A percentile compares a stretch with the other conserved stretches of the same genome.
Evolutionary conservation across 257 asterid genomes (phyloP).

Genomic region (Handroanthus guayacan): DNA sequence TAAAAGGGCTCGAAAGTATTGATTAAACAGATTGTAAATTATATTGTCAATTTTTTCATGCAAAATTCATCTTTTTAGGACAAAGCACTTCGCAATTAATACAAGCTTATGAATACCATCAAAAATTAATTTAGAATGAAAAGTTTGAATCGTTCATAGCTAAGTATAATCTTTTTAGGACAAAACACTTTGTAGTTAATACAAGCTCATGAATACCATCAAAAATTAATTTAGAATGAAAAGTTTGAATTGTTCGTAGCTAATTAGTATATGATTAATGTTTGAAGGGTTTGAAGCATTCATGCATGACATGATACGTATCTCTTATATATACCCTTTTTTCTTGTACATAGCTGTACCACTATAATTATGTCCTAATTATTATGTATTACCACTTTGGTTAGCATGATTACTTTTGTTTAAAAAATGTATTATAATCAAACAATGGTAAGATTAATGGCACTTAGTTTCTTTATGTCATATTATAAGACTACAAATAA

Average conservation of each 20-base stretch:
- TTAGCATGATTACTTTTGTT: not conserved
- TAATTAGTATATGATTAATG: not conserved
- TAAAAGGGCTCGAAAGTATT: no score
- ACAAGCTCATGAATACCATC: not conserved
- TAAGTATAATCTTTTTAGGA: no score
- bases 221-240: not conserved
- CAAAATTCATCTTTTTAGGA: no score
- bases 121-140: not conserved
- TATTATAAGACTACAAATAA: not conserved
- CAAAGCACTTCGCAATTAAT: no score
- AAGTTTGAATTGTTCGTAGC: not conserved
- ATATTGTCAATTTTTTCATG: no score
- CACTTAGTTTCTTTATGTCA: conserved; percentile 6
- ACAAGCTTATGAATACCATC: not conserved
- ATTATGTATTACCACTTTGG: not conserved
- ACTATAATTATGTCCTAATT: conserved; percentile 1
- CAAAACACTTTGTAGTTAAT: no score
- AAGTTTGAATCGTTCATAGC: not conserved
- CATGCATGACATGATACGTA: conserved; percentile 14
- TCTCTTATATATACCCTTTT: not conserved
- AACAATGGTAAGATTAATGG: not conserved
- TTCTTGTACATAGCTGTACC: not conserved
- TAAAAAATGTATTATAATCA: not conserved
- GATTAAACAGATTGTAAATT: no score
- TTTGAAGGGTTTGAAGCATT: not conserved